A percentile compares a stretch with the other conserved stretches of the same genome.
Evolutionary conservation across 139 green algal genomes (phyloP).

Genomic region (Zygnema circumcarinatum): DNA sequence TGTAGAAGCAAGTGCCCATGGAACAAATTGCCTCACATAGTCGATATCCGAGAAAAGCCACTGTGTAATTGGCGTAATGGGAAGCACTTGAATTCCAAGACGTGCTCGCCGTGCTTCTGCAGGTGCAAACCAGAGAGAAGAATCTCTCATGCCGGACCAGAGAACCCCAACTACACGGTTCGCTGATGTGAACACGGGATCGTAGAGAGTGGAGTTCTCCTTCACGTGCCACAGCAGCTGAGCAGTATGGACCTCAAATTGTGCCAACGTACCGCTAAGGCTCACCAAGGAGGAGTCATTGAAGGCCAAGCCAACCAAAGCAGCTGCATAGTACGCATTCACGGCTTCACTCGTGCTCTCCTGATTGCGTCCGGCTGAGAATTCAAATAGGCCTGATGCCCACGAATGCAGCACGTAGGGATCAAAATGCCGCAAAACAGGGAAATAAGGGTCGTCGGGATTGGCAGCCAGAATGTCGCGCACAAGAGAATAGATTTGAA

Average conservation of each 20-base stretch:
- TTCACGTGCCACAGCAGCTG: constrained; percentile 63
- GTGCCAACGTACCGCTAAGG: constrained; percentile 54
- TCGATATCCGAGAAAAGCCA: constrained; percentile 17
- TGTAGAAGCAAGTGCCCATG: constrained; percentile 17
- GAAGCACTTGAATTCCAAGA: constrained; percentile 65
- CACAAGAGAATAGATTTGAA: constrained; percentile 23
- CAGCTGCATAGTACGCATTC: constrained; percentile 64
- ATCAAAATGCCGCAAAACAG: constrained; percentile 59
- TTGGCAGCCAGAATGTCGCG: constrained; percentile 3
- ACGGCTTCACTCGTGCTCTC: constrained; percentile 66
- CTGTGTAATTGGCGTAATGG: constrained; percentile 46
- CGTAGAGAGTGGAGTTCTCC: constrained; percentile 42
- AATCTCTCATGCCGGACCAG: constrained; percentile 65
- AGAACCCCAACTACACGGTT: constrained; percentile 63
- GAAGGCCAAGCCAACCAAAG: constrained; percentile 59
- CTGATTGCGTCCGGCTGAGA: constrained; percentile 63
- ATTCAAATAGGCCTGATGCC: constrained; percentile 59
- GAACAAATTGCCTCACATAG: constrained; percentile 45
- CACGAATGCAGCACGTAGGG: constrained; percentile 63
- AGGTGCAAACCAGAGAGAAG: constrained; percentile 61
- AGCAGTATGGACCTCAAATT: constrained; percentile 55
- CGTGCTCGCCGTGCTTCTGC: constrained; percentile 45
- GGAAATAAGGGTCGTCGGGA: constrained; percentile 58
- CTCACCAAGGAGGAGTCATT: constrained; percentile 43
- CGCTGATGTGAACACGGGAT: constrained; percentile 34